phyloP scores from a whole-genome alignment of 2,329 filamentous ascomycete species.

The Claviceps capensis region DNA sequence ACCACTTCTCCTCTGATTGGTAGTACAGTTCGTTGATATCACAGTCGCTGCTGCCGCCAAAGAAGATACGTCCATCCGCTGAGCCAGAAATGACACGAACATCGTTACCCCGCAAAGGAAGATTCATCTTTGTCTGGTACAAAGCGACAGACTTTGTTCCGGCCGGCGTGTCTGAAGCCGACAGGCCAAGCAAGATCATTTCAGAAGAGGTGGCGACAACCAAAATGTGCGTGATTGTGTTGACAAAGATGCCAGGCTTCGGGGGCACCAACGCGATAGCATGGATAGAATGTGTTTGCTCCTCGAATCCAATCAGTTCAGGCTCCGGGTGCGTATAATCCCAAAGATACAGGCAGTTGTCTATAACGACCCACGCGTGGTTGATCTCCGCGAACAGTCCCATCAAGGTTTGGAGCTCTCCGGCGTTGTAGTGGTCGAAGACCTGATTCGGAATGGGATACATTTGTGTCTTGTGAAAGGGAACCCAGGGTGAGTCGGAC shows the following conservation, averaged over 20 bases:
- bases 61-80: constrained; percentile 82
- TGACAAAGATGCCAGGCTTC: constrained; percentile 75
- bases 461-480: constrained; percentile 75
- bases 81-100: constrained; percentile 71
- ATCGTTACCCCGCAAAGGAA: constrained; percentile 61
- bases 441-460: constrained; percentile 86
- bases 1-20: constrained; percentile 96
- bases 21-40: constrained; percentile 92
- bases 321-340: constrained; percentile 91
- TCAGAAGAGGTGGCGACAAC: constrained; percentile 79
- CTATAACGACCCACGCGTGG: constrained; percentile 90
- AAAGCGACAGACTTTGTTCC: constrained; percentile 63
- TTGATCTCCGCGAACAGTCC: constrained; percentile 89
- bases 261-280: constrained; percentile 81
- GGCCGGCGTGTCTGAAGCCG: constrained; percentile 49
- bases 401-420: constrained; percentile 82
- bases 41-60: constrained; percentile 64
- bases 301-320: constrained; percentile 83
- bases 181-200: constrained; percentile 77
- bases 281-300: constrained; percentile 76
- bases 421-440: constrained; percentile 81
- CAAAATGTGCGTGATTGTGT: constrained; percentile 72
- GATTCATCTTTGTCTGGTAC: constrained; percentile 79
- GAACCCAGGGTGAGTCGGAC: constrained; percentile 59
- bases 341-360: constrained; percentile 94